These are phyloP conservation scores for Penicillium sp. DNA, from an alignment of 2,329 filamentous ascomycete genomes.

Conservation along the genomic window DNA sequence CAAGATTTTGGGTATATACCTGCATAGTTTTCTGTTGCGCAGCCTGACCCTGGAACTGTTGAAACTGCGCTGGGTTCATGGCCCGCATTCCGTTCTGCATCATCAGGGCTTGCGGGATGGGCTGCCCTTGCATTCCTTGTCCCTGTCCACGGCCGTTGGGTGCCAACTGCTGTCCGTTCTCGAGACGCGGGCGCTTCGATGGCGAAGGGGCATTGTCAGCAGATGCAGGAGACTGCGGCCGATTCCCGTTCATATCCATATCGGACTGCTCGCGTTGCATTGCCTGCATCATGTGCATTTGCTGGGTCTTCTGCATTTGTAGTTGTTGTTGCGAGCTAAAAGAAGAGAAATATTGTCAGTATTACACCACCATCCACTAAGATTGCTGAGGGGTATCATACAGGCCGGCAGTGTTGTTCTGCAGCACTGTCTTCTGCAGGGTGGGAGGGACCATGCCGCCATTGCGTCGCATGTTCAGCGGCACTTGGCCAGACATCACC, in stretches of 20 bases:
- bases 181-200: constrained; percentile 80
- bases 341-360: constrained; percentile 19
- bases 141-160: constrained; percentile 65
- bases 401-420: constrained; percentile 56
- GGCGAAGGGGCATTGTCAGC: constrained; percentile 87
- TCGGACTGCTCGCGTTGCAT: constrained; percentile 86
- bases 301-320: constrained; percentile 58
- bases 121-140: constrained; percentile 66
- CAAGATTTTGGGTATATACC: constrained; percentile 78
- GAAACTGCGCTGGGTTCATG: constrained; percentile 72
- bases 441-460: constrained; percentile 37
- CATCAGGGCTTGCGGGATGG: constrained; percentile 51
- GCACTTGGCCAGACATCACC: constrained; percentile 52
- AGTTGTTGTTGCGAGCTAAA: constrained; percentile 55
- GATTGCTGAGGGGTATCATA: constrained; percentile 24
- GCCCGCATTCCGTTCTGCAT: constrained; percentile 49
- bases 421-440: constrained; percentile 69
- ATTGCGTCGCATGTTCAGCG: constrained; percentile 55
- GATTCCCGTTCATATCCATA: constrained; percentile 76
- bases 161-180: constrained; percentile 73
- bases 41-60: constrained; percentile 55
- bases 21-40: constrained; percentile 79
- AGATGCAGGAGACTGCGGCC: constrained; percentile 74
- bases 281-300: constrained; percentile 61
- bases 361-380: constrained; percentile 7